Evolutionary conservation across 306 rosid genomes (phyloP), one percentile per base, ranked within the genome.

Genomic region (Elaeagnus macrophylla): DNA sequence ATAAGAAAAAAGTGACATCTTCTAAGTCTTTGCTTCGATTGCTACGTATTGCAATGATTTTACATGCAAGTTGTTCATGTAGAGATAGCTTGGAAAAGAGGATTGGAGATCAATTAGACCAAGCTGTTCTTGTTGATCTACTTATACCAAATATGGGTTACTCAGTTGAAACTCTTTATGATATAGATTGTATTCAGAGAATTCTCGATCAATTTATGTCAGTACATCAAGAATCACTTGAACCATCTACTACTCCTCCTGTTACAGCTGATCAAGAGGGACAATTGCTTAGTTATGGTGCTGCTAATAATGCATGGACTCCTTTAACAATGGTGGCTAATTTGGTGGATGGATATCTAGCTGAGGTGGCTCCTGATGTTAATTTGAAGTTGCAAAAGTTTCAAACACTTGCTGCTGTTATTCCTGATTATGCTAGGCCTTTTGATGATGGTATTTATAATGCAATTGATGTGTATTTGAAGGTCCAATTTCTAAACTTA

Each of bases 331-430:
- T 77, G 82, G 99, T 87, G 14, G 99, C 99, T 66, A 91, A 91
- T 76, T 77, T 91, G 54, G 82, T 87, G 16, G 99, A 91, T 42
- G 99, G 96, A 40, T 91, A 91, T 83, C 85, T 91, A 8, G 99
- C 99, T 10, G 99, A 91, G 81, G 99, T 91, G 66, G 96, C 99
- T 54, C 99, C 99, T 12, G 99, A 91, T 67, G 89, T 82, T 54
- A 91, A 91, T 64, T 68, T 91, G 61, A 91, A 91, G 81, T 89
- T 75, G 46, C 80, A 87, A 6, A 91, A 87, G 72, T 91, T 91
- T 75, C 93, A 87, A 62, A 80, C 83, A 62, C 94, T 87, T 67
- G 95, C 99, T 39, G 96, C 95, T 50, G 93, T 87, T 47, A 87
- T 91, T 73, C 99, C 99, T 15, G 99, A 87, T 48, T 91, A 80